phyloP scores from a whole-genome alignment of 2,329 filamentous ascomycete species.

The Thielaviopsis ethacetica region DNA sequence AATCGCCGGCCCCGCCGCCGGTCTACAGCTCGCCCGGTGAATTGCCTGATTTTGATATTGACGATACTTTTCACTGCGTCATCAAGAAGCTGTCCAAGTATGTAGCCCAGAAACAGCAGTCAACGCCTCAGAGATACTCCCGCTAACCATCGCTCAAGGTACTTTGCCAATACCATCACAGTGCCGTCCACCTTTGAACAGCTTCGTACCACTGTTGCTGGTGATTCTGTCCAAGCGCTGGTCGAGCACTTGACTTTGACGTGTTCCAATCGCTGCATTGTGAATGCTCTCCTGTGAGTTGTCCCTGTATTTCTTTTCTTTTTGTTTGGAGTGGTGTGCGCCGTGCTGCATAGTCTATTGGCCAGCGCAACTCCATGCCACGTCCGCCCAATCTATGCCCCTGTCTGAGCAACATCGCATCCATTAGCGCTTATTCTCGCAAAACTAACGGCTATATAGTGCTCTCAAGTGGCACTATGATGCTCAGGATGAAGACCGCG shows the following conservation, averaged over 20 bases:
- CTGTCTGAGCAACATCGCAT: conserved; percentile 4
- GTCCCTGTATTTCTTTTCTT: not conserved
- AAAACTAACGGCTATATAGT: conserved; percentile 23
- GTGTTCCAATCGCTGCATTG: conserved; percentile 52
- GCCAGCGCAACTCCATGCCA: too few relatives aligned
- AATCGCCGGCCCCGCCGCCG: conserved; percentile 3
- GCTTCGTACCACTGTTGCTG: conserved; percentile 48
- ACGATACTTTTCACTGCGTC: conserved; percentile 26
- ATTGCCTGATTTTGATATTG: conserved; percentile 18
- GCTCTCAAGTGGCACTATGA: conserved; percentile 63
- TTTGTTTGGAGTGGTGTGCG: not conserved
- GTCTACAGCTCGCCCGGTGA: conserved; percentile 15
- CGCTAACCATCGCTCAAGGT: conserved; percentile 25
- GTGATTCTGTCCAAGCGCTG: conserved; percentile 38
- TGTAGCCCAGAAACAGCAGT: conserved; percentile 13
- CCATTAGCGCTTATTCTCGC: not conserved
- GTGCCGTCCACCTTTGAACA: conserved; percentile 59
- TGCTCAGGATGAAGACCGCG: conserved; percentile 43
- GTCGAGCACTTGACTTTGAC: conserved; percentile 46
- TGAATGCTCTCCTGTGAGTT: conserved; percentile 57
- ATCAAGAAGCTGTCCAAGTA: conserved; percentile 52
- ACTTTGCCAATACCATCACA: conserved; percentile 44
- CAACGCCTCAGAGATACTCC: not conserved
- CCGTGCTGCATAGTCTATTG: not conserved
- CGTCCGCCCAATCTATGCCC: not conserved